Evolutionary conservation across 2,329 filamentous ascomycete genomes (phyloP), one percentile per base, ranked within the genome.

Genomic region (Aspergillus udagawae): DNA sequence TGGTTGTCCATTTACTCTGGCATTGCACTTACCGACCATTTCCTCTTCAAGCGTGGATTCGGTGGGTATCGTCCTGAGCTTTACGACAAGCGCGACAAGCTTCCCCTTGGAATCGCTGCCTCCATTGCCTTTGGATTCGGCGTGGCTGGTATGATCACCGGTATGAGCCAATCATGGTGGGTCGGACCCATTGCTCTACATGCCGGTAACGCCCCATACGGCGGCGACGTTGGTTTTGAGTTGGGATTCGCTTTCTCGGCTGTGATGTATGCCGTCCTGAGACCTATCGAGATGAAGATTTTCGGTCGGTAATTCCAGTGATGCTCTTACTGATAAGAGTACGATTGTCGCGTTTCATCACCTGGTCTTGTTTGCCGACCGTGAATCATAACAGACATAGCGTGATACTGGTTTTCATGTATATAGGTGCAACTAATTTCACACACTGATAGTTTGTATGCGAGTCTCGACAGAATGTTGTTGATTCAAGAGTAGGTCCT

Each of bases 1-100:
- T 91, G 88, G 87, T 79, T 91, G 1, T 84, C 87, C 50, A 89
- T 91, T 65, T 91, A 91, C 74, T 82, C 85, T 61, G 86, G 83
- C 49, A 83, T 91, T 60, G 78, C 83, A 1, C 70, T 90, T 20
- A 76, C 80, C 1, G 88, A 91, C 55, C 88, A 91, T 73, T 83
- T 90, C 65, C 65, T 89, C 67, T 90, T 87, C 78, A 84, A 83
- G 66, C 80, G 82, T 25, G 83, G 84, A 2, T 83, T 88, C 62
- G 54, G 60, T 2, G 84, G 83, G 8, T 91, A 90, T 70, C 68
- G 74, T n/a, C 75, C 81, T 0, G 80, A 83, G 45, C 70, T 80
- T 60, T 90, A 88, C 69, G 80, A 86, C 61, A 76, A 82, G 54
- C 79, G 81, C 0, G 67, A 73, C 0, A 81, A 80, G 52, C 79